These are phyloP conservation scores for Pilasporangium apinafurcum DNA, from an alignment of 352 stramenopile species.

Conservation along the genomic window DNA sequence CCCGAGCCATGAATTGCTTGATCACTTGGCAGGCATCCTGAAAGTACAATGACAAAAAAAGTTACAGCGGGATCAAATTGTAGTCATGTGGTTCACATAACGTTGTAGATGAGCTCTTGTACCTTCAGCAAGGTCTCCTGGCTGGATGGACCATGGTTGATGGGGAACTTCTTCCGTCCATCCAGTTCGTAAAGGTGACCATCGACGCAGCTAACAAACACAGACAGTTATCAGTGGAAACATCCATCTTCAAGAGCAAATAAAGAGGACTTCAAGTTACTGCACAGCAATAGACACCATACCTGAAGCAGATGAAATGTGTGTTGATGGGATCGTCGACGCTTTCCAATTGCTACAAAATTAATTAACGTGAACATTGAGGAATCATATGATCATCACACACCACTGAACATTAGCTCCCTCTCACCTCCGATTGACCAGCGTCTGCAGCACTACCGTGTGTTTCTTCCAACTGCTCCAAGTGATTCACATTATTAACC, in stretches of 20 bases:
- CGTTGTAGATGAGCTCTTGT: background rate
- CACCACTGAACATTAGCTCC: no score
- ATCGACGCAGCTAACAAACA: slow-evolving; percentile 66
- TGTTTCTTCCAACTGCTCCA: slow-evolving; percentile 81
- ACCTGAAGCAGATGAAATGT: slow-evolving; percentile 96
- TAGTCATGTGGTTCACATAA: background rate
- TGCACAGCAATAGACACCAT: background rate
- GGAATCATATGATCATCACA: background rate
- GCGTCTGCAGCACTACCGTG: slow-evolving; percentile 88
- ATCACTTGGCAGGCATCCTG: slow-evolving; percentile 89
- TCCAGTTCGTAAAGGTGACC: slow-evolving; percentile 94
- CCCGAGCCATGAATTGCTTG: slow-evolving; percentile 91
- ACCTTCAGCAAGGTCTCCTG: slow-evolving; percentile 82
- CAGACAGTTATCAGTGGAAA: background rate
- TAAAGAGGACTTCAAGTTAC: background rate
- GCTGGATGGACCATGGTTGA: slow-evolving; percentile 90
- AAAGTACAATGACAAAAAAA: background rate
- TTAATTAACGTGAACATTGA: background rate
- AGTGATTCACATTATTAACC: slow-evolving; percentile 1
- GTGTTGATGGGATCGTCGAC: slow-evolving; percentile 93
- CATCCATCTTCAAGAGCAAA: background rate
- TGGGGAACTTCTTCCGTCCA: slow-evolving; percentile 91
- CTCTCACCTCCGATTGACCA: slow-evolving; percentile 78
- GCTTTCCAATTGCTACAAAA: slow-evolving; percentile 69
- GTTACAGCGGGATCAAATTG: background rate